Evolutionary conservation across 441 rosid species (phyloP), one percentile per base, ranked within the genome.

Genomic region (Sinapis alba): DNA sequence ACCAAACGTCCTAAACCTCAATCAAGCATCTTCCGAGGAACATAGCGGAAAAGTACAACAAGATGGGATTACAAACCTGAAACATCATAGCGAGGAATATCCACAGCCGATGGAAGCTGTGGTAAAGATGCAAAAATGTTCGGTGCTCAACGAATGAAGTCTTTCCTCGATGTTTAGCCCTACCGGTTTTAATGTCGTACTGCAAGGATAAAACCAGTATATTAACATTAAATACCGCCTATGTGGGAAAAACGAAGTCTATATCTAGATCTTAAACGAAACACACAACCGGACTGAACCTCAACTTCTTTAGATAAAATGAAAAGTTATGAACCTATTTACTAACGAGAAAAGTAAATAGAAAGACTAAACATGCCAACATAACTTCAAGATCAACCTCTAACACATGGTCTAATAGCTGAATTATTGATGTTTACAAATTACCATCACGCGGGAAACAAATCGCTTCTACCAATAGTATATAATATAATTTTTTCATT

Each of bases 61-160:
- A 67, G 62, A 58, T 4, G 53, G 72, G 75, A 15, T 50, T 62
- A 27, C 89, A 77, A 69, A 93, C 99, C 99, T 96, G 99, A 82
- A 96, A 93, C 99, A 96, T 96, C 98, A 96, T 88, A 72, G 81
- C 79, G 51, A 96, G 97, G 86, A 96, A 96, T 78, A 96, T 92
- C 99, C 99, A 96, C 18, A 96, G 89, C 47, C 99, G 98, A 74
- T 93, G 98, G 80, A 96, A 96, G 84, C 98, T 96, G 74, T 93
- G 99, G 79, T 90, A 96, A 73, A 96, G 96, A 88, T 96, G 99
- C 80, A 96, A 82, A 85, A 90, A 93, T 28, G 99, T 88, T 64
- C 98, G 90, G 73, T 96, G 94, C 89, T 96, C 99, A 63, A 96
- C 99, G 70, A 96, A 96, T n/a, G 98, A 93, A 80, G 97, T 91